Percentiles rank a stretch among this genome's conserved stretches.
phyloP scores from a whole-genome alignment of 2,329 filamentous ascomycete genomes.

The Dactylonectria estremocensis region DNA sequence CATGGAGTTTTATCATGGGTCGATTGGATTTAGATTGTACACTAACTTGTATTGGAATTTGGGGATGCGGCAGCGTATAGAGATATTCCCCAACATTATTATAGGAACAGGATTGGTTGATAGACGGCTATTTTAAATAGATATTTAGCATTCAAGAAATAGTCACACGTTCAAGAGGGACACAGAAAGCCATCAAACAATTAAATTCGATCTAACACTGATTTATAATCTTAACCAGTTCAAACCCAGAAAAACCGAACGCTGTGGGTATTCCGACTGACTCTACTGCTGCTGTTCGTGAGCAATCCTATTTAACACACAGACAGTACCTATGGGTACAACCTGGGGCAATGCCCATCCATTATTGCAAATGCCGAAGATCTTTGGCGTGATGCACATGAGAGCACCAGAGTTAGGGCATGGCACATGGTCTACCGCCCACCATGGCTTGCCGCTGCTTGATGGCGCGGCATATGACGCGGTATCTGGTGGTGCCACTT shows the following conservation, averaged over 20 bases:
- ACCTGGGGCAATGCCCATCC: slow-evolving; percentile 41
- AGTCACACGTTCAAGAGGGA: too few relatives aligned
- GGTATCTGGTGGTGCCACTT: background rate
- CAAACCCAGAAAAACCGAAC: background rate
- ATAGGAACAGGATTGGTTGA: too few relatives aligned
- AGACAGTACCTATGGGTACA: slow-evolving; percentile 41
- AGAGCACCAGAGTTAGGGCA: slow-evolving; percentile 35
- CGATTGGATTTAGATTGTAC: background rate
- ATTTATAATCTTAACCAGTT: too few relatives aligned
- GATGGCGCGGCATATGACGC: slow-evolving; percentile 5
- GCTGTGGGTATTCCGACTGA: background rate
- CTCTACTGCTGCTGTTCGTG: background rate
- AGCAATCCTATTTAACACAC: slow-evolving; percentile 35
- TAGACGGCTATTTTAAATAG: too few relatives aligned
- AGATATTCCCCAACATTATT: too few relatives aligned
- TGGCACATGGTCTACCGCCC: slow-evolving; percentile 32
- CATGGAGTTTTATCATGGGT: background rate
- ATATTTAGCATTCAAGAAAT: too few relatives aligned
- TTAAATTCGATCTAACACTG: too few relatives aligned
- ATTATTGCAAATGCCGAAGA: slow-evolving; percentile 45
- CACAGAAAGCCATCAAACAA: too few relatives aligned
- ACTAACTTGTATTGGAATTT: background rate
- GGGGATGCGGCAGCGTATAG: too few relatives aligned
- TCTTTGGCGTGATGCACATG: slow-evolving; percentile 34
- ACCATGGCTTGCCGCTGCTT: slow-evolving; percentile 27